Conservation (phyloP, 495 filamentous ascomycete species). For the Podospora pseudocomata region DNA sequence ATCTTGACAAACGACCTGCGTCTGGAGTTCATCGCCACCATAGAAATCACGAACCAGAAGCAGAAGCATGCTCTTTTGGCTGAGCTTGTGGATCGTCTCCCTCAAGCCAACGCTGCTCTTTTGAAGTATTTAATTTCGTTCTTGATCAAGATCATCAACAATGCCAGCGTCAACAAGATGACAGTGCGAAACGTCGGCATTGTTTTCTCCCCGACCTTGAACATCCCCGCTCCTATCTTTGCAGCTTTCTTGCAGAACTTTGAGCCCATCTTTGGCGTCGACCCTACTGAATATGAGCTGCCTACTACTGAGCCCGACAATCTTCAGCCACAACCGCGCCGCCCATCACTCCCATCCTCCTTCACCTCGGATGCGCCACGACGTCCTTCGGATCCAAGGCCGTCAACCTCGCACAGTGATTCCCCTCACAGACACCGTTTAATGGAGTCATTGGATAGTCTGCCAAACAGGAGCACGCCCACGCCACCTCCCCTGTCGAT, state of each 20-base stretch:
- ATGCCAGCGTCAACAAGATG: constrained; percentile 94
- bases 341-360: constrained; percentile 26
- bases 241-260: constrained; percentile 91
- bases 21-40: constrained; percentile 80
- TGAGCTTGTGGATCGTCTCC: constrained; percentile 77
- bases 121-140: constrained; percentile 80
- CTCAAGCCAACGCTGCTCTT: constrained; percentile 72
- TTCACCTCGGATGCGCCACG: constrained; percentile 25
- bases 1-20: constrained; percentile 89
- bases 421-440: constrained; percentile 46
- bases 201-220: constrained; percentile 96
- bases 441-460: constrained; percentile 37
- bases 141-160: constrained; percentile 83
- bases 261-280: constrained; percentile 74
- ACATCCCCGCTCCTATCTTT: constrained; percentile 93
- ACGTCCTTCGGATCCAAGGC: constrained; percentile 34
- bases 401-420: constrained; percentile 41
- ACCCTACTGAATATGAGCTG: constrained; percentile 55
- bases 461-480: constrained; percentile 38
- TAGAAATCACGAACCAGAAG: constrained; percentile 69
- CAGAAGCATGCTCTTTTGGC: constrained; percentile 84
- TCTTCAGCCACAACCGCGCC: constrained; percentile 20
- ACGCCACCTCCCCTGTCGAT: constrained; percentile 41
- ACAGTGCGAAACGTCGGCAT: constrained; percentile 96
- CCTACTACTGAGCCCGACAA: constrained; percentile 29